Conservation (phyloP, 2,329 filamentous ascomycete genomes). For the Monosporascus ibericus region DNA sequence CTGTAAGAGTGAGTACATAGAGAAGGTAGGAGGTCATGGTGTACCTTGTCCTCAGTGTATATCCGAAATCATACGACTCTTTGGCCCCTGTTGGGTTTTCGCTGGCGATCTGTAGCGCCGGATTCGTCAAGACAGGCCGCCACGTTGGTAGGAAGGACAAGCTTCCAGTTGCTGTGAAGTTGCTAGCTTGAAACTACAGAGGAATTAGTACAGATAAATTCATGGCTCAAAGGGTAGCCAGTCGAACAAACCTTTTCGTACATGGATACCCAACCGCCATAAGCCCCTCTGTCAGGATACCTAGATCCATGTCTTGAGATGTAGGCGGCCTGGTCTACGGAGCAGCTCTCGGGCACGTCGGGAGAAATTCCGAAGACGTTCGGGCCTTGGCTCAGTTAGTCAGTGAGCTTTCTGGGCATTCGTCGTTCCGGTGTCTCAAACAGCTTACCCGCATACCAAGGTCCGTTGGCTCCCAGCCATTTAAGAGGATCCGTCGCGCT, state of each 20-base stretch:
- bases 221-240: not conserved
- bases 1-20: not conserved
- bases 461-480: slow-evolving; percentile 47
- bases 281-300: slow-evolving; percentile 56
- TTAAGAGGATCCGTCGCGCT: slow-evolving; percentile 36
- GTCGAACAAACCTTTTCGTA: slow-evolving; percentile 30
- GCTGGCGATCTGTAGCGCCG: slow-evolving; percentile 50
- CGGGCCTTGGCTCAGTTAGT: slow-evolving; percentile 33
- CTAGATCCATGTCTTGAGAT: slow-evolving; percentile 56
- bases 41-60: slow-evolving; percentile 39
- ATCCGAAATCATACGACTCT: slow-evolving; percentile 52
- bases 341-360: slow-evolving; percentile 48
- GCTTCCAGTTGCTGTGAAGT: slow-evolving; percentile 46
- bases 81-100: slow-evolving; percentile 57
- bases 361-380: slow-evolving; percentile 50
- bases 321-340: slow-evolving; percentile 55
- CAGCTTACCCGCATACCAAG: slow-evolving; percentile 42
- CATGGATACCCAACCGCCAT: slow-evolving; percentile 48
- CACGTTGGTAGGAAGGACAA: slow-evolving; percentile 54
- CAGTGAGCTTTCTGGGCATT: not conserved
- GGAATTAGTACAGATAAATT: not conserved
- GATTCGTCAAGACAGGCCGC: slow-evolving; percentile 50
- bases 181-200: slow-evolving; percentile 44
- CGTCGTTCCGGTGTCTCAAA: not conserved
- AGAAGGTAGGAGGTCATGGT: not conserved